Percentiles rank a stretch among this genome's conserved stretches.
phyloP scores from a whole-genome alignment of 345 rosid species.

The Lagerstroemia speciosa region DNA sequence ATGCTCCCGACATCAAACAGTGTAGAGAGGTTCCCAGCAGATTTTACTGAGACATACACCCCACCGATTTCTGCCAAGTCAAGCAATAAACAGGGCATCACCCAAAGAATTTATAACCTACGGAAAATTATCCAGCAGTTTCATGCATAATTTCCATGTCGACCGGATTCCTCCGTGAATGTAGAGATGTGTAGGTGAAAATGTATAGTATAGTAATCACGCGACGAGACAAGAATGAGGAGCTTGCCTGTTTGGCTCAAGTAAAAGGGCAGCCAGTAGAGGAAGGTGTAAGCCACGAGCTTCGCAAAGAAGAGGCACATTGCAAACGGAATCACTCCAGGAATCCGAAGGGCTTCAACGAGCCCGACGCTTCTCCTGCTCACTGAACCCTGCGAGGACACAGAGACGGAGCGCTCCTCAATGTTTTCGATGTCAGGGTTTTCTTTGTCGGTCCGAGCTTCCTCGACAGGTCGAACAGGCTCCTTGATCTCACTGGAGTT shows the following conservation, averaged over 20 bases:
- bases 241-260: constrained; percentile 67
- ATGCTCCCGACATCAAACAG: constrained; percentile 94
- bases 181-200: neutral
- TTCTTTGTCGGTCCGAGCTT: constrained; percentile 16
- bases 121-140: too few relatives aligned
- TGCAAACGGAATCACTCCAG: constrained; percentile 86
- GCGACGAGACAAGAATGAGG: too few relatives aligned
- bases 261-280: constrained; percentile 90
- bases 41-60: constrained; percentile 70
- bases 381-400: constrained; percentile 24
- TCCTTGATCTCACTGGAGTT: constrained; percentile 8
- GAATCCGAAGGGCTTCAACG: constrained; percentile 72
- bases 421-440: constrained; percentile 4
- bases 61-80: constrained; percentile 81
- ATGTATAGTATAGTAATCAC: too few relatives aligned
- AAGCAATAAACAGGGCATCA: neutral
- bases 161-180: neutral
- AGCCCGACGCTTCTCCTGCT: constrained; percentile 66
- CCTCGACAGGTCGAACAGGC: constrained; percentile 20
- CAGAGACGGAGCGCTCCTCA: neutral
- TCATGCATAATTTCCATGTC: too few relatives aligned
- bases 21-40: constrained; percentile 92
- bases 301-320: constrained; percentile 84
- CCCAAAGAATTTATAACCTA: neutral
- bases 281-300: constrained; percentile 88